Evolutionary conservation across 78 protist genomes (phyloP), one percentile per base, ranked within the genome.

Genomic region (Blattamonas nauphoetae): DNA sequence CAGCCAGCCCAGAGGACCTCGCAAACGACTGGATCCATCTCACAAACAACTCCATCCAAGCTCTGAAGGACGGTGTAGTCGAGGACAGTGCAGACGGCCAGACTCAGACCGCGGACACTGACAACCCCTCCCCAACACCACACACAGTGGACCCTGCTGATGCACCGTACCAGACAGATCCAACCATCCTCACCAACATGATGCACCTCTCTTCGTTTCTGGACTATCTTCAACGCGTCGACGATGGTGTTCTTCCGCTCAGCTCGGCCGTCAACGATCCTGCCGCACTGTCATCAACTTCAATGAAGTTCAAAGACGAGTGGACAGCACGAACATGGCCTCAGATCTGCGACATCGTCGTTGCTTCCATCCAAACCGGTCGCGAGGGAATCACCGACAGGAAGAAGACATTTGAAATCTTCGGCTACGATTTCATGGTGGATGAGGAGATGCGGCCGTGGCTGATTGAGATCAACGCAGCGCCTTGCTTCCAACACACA

Each of bases 391-490:
- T 55, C 38, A 55, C 11, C 11, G 71, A 55, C 71, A 55, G 71
- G 71, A 55, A 55, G 21, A 55, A 79, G 45, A 32, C 43, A 6
- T 79, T 79, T 21, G 83, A 79, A 21, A 6, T 79, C 83, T 79
- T 79, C 41, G 83, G 83, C 42, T 79, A 38, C 41, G 83, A 79
- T 21, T 6, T 79, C 32, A 6, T 79, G 43, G 6, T 79, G 29
- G 83, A 79, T 11, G 83, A 21, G 6, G 41, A 79, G 43, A 6
- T 79, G 83, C 33, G 41, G 42, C 83, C 83, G 43, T 79, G 83
- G 83, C 83, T 79, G 33, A 6, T 79, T 21, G 83, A 79, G 41
- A 21, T 79, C 83, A 79, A 79, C 41, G 83, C 83, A 4, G 71
- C 71, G 71, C 71, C 71, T 29, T 55, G 71, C 71, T 55, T 55